phyloP scores from a whole-genome alignment of 257 asterid species.

The Eustoma russellianum region DNA sequence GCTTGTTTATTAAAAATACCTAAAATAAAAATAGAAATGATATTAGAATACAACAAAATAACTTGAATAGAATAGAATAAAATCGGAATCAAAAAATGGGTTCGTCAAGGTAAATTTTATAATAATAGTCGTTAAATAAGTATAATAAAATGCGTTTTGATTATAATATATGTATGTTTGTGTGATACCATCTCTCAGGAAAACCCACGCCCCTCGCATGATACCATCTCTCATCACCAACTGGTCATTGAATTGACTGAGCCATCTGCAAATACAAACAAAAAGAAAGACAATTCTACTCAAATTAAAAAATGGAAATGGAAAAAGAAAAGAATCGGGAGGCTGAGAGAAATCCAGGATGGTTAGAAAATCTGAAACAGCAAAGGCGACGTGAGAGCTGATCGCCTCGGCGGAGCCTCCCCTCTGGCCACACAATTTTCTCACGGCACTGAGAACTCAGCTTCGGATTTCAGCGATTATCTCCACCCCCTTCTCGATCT shows the following conservation, averaged over 20 bases:
- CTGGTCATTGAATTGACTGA: slow-evolving; percentile 16
- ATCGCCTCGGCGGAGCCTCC: slow-evolving; percentile 28
- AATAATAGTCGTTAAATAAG: too few species aligned
- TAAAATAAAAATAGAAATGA: too few species aligned
- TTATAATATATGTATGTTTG: too few species aligned
- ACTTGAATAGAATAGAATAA: too few species aligned
- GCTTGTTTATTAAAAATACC: too few species aligned
- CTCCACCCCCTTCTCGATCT: background rate
- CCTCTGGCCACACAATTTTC: slow-evolving; percentile 11
- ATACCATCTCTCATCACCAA: too few species aligned
- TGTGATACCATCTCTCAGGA: too few species aligned
- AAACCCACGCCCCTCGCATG: too few species aligned
- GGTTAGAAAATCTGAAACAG: slow-evolving; percentile 13
- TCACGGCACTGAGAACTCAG: background rate
- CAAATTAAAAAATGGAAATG: slow-evolving; percentile 4
- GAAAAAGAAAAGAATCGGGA: slow-evolving; percentile 22
- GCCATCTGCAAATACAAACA: slow-evolving; percentile 12
- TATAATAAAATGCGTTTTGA: too few species aligned
- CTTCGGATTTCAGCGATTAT: background rate
- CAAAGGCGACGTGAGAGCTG: slow-evolving; percentile 14
- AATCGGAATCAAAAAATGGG: too few species aligned
- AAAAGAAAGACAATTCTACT: slow-evolving; percentile 19
- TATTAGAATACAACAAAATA: too few species aligned
- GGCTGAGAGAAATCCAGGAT: slow-evolving; percentile 23
- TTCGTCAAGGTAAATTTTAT: too few species aligned